phyloP scores from a whole-genome alignment of 2,329 filamentous ascomycete genomes.

The Lachnellula hyalina region DNA sequence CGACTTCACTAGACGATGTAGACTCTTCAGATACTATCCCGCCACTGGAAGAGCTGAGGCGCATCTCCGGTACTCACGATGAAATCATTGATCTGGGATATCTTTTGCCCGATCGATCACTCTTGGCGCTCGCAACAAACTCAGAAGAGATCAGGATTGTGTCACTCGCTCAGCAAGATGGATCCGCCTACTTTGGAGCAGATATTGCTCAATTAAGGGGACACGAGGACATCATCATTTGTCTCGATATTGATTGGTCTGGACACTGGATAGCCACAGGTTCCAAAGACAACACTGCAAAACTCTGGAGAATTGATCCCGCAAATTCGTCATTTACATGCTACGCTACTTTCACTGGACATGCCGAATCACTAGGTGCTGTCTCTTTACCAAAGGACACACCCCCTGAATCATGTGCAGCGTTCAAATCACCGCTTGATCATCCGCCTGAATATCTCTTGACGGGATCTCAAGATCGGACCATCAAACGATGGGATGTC shows the following conservation, averaged over 20 bases:
- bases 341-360: conserved; percentile 78
- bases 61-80: conserved; percentile 94
- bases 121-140: conserved; percentile 89
- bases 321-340: conserved; percentile 70
- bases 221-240: conserved; percentile 93
- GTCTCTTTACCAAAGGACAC: conserved; percentile 71
- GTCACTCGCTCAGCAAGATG: conserved; percentile 48
- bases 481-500: conserved; percentile 90
- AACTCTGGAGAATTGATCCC: conserved; percentile 82
- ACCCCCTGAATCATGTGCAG: conserved; percentile 64
- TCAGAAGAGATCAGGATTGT: conserved; percentile 88
- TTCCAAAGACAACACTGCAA: conserved; percentile 92
- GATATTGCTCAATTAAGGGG: conserved; percentile 83
- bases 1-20: conserved; percentile 37
- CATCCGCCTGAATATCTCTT: conserved; percentile 80
- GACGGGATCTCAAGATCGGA: conserved; percentile 92
- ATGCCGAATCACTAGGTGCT: conserved; percentile 89
- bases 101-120: conserved; percentile 70
- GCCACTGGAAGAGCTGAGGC: conserved; percentile 48
- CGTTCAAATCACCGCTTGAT: conserved; percentile 66
- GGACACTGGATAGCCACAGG: conserved; percentile 95
- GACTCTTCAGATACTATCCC: conserved; percentile 31
- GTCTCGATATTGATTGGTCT: conserved; percentile 91
- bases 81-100: conserved; percentile 95
- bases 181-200: conserved; percentile 69